phyloP scores from a whole-genome alignment of 306 rosid genomes.

The Ammopiptanthus mongolicus region DNA sequence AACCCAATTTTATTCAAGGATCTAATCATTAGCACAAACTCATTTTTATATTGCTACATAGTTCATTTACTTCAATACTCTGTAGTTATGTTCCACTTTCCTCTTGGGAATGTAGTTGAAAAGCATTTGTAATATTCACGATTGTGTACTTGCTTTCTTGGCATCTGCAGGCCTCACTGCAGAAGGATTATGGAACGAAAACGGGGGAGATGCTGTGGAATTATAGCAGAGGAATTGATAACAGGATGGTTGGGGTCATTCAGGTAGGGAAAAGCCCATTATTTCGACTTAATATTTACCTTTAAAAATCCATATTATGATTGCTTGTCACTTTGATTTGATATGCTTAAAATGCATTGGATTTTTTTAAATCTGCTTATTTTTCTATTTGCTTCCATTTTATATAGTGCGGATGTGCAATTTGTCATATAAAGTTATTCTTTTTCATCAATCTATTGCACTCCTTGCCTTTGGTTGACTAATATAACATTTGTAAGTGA shows the following conservation, averaged over 20 bases:
- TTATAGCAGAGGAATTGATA: conserved; percentile 83
- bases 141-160: conserved; percentile 14
- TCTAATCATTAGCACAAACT: conserved; percentile 4
- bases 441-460: background rate
- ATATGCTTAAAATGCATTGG: background rate
- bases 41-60: background rate
- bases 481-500: background rate
- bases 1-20: conserved; percentile 1
- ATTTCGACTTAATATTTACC: conserved; percentile 15
- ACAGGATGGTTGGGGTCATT: conserved; percentile 70
- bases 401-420: background rate
- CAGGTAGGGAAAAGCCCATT: conserved; percentile 53
- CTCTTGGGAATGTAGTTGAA: background rate
- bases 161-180: conserved; percentile 64
- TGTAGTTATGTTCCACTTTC: conserved; percentile 6
- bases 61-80: conserved; percentile 1
- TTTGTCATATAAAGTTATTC: background rate
- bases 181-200: conserved; percentile 74
- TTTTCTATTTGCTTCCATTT: background rate
- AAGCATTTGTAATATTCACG: conserved; percentile 18
- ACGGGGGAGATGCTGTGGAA: conserved; percentile 94
- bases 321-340: conserved; percentile 12
- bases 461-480: conserved; percentile 10
- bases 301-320: conserved; percentile 13
- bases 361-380: background rate